Base-by-base conservation (phyloP, 225 moss, liverwort and hornwort genomes). In the Straminergon stramineum region DNA sequence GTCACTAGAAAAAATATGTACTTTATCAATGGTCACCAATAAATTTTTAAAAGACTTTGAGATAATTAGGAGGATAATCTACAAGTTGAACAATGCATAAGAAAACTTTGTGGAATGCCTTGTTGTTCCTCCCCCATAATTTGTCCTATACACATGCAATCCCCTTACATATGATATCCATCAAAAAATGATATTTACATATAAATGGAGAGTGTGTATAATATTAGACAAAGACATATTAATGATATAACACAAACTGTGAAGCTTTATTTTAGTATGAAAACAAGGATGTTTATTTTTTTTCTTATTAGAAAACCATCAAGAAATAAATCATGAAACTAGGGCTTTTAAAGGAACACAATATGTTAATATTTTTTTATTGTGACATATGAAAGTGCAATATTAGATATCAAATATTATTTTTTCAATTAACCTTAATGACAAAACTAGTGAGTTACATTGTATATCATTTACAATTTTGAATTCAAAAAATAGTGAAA, bases 61-160 rank as follows among this genome's bases (percentile, higher is more conserved):
- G 2, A 17, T 28, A 45, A 68, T 12, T 37, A 11, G 6, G 6
- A 37, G 6, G 17, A 45, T 74, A 45, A 77, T 23, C 1, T 53
- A 35, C 3, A 53, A 37, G 14, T 14, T 55, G 9, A 53, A 53
- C 4, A 37, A 56, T 7, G 14, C 15, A 37, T 55, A 56, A 24
- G 13, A 76, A 51, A 48, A 76, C 7, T 76, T 13, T 52, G 13
- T 20, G 1, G 32, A 52, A 32, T 32, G 6, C 12, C 20, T 51
- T 20, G 2, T 32, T 52, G 5, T 5, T 13, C 32, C 4, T 52
- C 76, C 4, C 2, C 1, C 0, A 4, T 1, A 31, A 2, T 48
- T 1, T 0, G 2, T 7, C 21, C 7, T n/a, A 20, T 1, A 11
- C 4, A 70, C 39, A 37, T 2, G 23, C n/a, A n/a, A 13, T 24